phyloP scores from a whole-genome alignment of 495 filamentous ascomycete species.

The Neurospora terricola region DNA sequence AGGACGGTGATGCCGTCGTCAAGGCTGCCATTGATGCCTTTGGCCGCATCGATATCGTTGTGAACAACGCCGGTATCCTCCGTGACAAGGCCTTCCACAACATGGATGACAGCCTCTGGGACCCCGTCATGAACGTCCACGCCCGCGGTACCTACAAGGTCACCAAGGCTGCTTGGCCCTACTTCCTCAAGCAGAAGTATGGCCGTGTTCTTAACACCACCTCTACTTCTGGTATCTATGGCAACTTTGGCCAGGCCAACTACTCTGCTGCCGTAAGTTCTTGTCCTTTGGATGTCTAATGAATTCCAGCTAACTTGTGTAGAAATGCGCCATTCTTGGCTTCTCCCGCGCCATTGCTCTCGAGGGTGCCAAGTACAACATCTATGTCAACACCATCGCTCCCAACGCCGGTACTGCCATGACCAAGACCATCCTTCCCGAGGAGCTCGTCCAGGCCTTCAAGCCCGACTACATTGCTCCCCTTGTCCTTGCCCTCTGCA shows the following conservation, averaged over 20 bases:
- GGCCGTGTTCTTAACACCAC: slow-evolving; percentile 95
- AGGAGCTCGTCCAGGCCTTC: slow-evolving; percentile 97
- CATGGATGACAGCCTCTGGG: slow-evolving; percentile 93
- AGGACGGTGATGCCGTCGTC: slow-evolving; percentile 87
- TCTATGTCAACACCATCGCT: slow-evolving; percentile 95
- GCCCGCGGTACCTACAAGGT: slow-evolving; percentile 93
- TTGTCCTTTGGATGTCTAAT: background rate
- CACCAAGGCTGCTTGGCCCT: slow-evolving; percentile 96
- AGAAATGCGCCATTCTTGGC: slow-evolving; percentile 90
- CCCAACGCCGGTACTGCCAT: slow-evolving; percentile 96
- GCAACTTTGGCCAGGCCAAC: slow-evolving; percentile 98
- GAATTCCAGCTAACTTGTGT: slow-evolving; percentile 7
- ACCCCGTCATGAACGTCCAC: slow-evolving; percentile 86
- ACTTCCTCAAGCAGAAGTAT: slow-evolving; percentile 98
- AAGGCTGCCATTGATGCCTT: slow-evolving; percentile 89
- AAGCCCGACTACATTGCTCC: slow-evolving; percentile 99
- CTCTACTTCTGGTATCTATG: slow-evolving; percentile 94
- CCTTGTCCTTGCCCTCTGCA: slow-evolving; percentile 76
- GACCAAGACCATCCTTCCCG: slow-evolving; percentile 90
- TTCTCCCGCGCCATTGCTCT: slow-evolving; percentile 87
- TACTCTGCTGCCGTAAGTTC: slow-evolving; percentile 79
- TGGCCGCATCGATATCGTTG: slow-evolving; percentile 84
- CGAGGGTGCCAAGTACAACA: slow-evolving; percentile 96
- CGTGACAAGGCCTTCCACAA: slow-evolving; percentile 96
- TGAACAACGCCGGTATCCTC: slow-evolving; percentile 97